Evolutionary conservation across 441 rosid genomes (phyloP), one percentile per base, ranked within the genome.

Genomic region (Kokia cookei): DNA sequence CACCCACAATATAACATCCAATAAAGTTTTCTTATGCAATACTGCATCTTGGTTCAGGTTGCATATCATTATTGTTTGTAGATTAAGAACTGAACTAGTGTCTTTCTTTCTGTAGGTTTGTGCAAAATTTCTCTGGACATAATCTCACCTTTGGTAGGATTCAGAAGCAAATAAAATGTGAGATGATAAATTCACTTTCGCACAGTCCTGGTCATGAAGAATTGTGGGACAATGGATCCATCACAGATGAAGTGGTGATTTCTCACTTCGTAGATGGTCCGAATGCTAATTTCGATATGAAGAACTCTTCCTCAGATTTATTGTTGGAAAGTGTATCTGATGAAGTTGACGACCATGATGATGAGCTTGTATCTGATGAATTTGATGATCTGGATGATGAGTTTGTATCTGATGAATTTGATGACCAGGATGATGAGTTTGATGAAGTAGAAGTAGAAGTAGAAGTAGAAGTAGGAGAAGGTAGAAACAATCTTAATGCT

Each of bases 161-260:
- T 79, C 79, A 87, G 72, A 91, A 89, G 88, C 92, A 81, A 74
- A 88, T 94, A 70, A 91, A 80, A 76, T 92, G 95, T 79, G 84
- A 79, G 81, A 76, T 82, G 72, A 43, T 78, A 79, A 86, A 82
- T 43, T 75, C 80, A 58, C 29, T 61, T 58, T 76, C 84, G 12
- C 47, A 71, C 24, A 80, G 75, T 43, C 53, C 85, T 63, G 79
- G 42, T 45, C 71, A 71, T 73, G 82, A 79, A 45, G 45, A 70
- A 76, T 77, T 72, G 69, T 67, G 73, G 2, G 73, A 80, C 60
- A 51, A 64, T 65, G 76, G 60, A 74, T 43, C 19, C 7, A 51
- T 42, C 71, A 72, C 64, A 57, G 75, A 83, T 67, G 82, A 51
- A 64, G 68, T 69, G 47, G 73, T 63, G 22, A 74, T 45, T 51